Evolutionary conservation across 2,329 filamentous ascomycete genomes (phyloP), one percentile per base, ranked within the genome.

Genomic region (Anisogramma anomala): DNA sequence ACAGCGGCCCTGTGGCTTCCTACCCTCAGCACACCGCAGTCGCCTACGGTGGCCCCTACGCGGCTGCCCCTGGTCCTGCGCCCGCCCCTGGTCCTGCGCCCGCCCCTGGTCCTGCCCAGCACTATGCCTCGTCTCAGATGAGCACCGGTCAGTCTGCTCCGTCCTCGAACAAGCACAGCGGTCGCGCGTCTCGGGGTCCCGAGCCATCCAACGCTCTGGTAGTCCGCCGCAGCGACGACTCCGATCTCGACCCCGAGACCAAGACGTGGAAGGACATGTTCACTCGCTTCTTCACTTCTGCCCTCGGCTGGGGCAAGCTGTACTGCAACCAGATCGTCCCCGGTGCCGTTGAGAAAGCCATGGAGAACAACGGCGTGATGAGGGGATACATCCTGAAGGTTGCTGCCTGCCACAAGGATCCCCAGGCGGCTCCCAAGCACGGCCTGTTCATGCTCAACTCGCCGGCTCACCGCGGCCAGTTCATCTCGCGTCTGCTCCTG

Each of bases 321-420:
- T 56, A 55, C 36, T 44, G 49, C 17, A 41, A 48, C 39, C 11
- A 41, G 6, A 52, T 52, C 14, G 48, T 50, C 31, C 37, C 28
- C 34, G 33, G 40, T 4, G 34, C 38, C 6, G 49, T 42, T 18
- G 54, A 39, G 25, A 39, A 43, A 2, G 37, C 52, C 6, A 48
- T 45, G 4, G 48, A 53, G 10, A 39, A 46, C 13, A 46, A 54
- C 15, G 30, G 40, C 1, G 23, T 37, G 6, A 48, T 66, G 0
- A 66, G 61, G 62, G 47, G 52, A 3, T 65, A 58, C 43, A 61
- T 65, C 48, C 54, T 58, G 45, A 50, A 50, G 5, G 52, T 59
- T 3, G 36, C 44, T 5, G 54, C 57, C 0, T 57, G 59, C 40
- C 50, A 50, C 2, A 43, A 45, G 30, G 46, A 50, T 30, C 36